Conservation (phyloP, 257 asterid genomes). For the Paulownia fortunei region DNA sequence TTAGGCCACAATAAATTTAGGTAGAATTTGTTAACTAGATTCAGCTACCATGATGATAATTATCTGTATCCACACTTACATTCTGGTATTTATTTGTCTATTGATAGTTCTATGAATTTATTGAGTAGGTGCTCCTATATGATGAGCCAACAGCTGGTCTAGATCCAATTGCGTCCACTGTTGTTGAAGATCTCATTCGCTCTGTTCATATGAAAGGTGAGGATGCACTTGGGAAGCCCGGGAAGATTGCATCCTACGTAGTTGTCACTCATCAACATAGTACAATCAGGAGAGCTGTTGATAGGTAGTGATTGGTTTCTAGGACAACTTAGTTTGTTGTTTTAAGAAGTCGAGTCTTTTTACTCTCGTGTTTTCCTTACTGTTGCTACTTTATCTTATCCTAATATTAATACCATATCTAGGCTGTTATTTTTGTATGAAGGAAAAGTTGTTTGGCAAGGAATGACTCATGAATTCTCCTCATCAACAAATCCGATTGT, state of each 20-base stretch:
- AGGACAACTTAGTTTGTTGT: neutral
- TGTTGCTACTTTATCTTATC: slow-evolving; percentile 19
- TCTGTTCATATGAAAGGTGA: slow-evolving; percentile 87
- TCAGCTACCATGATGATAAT: neutral
- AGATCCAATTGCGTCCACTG: slow-evolving; percentile 99
- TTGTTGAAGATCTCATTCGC: slow-evolving; percentile 98
- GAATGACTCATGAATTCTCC: slow-evolving; percentile 92
- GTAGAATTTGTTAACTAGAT: neutral
- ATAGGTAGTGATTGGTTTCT: slow-evolving; percentile 62
- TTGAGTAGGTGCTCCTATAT: slow-evolving; percentile 84
- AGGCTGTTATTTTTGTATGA: slow-evolving; percentile 86
- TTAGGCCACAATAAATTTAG: neutral
- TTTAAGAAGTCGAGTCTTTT: slow-evolving; percentile 17
- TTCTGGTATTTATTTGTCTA: slow-evolving; percentile 12
- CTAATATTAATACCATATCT: slow-evolving; percentile 31
- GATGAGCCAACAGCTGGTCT: slow-evolving; percentile 99
- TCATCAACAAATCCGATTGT: slow-evolving; percentile 86
- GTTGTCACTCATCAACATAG: slow-evolving; percentile 99
- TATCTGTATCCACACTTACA: neutral
- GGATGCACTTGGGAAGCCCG: slow-evolving; percentile 91
- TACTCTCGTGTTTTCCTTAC: neutral
- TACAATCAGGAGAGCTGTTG: slow-evolving; percentile 96
- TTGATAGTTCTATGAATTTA: slow-evolving; percentile 18
- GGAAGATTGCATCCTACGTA: slow-evolving; percentile 89
- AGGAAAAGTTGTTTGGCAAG: slow-evolving; percentile 97